Evolutionary conservation across 345 rosid species (phyloP).

Genomic region (Hypericum androsaemum): DNA sequence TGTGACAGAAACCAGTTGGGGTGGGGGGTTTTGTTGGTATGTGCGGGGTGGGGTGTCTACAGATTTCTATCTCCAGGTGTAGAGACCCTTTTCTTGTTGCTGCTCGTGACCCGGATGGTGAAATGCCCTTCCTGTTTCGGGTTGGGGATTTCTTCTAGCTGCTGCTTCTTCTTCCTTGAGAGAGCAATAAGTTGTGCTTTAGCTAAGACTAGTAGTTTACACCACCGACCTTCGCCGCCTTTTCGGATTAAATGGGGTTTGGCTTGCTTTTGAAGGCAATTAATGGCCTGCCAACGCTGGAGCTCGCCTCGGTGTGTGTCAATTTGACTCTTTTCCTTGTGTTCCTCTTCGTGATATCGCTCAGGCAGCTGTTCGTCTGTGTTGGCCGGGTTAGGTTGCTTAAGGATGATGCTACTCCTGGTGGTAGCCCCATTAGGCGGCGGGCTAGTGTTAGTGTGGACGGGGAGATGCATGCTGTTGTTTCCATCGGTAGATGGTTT

Average conservation of each 20-base stretch:
- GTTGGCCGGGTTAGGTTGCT: slow-evolving; percentile 42
- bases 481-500: slow-evolving; percentile 41
- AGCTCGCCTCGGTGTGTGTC: slow-evolving; percentile 61
- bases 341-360: slow-evolving; percentile 55
- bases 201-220: neutral
- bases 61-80: neutral
- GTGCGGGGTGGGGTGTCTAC: neutral
- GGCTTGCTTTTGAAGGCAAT: slow-evolving; percentile 20
- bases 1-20: no score
- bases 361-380: slow-evolving; percentile 54
- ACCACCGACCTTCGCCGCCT: neutral
- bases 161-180: neutral
- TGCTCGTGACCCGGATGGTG: neutral
- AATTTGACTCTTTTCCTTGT: slow-evolving; percentile 57
- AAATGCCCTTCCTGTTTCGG: slow-evolving; percentile 1
- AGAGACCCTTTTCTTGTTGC: neutral
- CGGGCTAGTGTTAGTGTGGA: slow-evolving; percentile 33
- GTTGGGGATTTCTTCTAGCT: neutral
- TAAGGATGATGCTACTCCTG: slow-evolving; percentile 48
- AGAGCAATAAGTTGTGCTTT: neutral
- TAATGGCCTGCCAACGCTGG: slow-evolving; percentile 44
- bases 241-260: slow-evolving; percentile 1
- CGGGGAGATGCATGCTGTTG: slow-evolving; percentile 36
- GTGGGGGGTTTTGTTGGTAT: neutral
- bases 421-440: slow-evolving; percentile 27